These are phyloP conservation scores for Gymnopilus dilepis DNA, from an alignment of 768 basidiomycete species.

Conservation along the genomic window DNA sequence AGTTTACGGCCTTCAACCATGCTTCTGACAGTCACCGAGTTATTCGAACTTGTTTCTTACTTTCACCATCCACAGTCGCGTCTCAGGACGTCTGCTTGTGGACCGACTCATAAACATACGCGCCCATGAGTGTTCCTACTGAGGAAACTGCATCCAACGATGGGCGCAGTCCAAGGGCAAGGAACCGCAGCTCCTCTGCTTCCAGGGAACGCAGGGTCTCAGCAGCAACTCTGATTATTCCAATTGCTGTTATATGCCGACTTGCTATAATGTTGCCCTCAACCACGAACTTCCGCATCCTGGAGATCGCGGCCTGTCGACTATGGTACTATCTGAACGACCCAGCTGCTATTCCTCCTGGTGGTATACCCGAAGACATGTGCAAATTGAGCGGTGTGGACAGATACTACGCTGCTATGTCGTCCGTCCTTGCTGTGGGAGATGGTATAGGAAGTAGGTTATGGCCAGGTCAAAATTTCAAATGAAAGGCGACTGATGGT, in stretches of 20 bases:
- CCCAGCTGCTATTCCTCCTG: constrained; percentile 6
- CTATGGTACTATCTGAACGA: constrained; percentile 16
- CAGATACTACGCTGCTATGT: constrained; percentile 5
- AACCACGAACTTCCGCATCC: constrained; percentile 12
- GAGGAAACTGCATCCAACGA: neutral
- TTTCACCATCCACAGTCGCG: too few relatives aligned
- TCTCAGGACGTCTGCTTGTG: too few relatives aligned
- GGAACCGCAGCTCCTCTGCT: neutral
- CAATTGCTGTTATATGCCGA: constrained; percentile 15
- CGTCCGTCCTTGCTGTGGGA: constrained; percentile 2
- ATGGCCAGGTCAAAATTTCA: neutral
- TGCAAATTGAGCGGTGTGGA: constrained; percentile 15
- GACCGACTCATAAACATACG: too few relatives aligned
- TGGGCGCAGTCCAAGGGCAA: neutral
- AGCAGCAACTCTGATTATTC: constrained; percentile 13
- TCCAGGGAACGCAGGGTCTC: neutral
- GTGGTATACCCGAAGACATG: constrained; percentile 9
- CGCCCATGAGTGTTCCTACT: neutral
- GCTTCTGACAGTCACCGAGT: too few relatives aligned
- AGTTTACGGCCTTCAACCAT: too few relatives aligned
- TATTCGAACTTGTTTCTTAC: too few relatives aligned
- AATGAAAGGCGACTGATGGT: neutral
- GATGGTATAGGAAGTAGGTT: constrained; percentile 12
- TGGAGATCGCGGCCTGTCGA: constrained; percentile 12
- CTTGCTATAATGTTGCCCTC: constrained; percentile 6